phyloP scores from a whole-genome alignment of 495 filamentous ascomycete species.

The Cladorrhinum samala region DNA sequence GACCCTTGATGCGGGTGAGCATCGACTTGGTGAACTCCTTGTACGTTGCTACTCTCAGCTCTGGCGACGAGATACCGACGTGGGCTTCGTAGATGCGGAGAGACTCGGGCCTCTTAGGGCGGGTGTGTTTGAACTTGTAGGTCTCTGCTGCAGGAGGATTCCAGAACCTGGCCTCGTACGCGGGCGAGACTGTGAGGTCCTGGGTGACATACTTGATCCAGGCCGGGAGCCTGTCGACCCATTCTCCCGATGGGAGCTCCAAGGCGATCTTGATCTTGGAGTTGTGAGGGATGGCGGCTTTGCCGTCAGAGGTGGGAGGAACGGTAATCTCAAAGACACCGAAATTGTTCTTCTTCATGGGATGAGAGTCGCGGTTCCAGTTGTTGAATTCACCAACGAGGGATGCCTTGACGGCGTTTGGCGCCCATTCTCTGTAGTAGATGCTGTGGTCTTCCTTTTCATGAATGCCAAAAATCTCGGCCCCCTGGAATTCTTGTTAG shows the following conservation, averaged over 20 bases:
- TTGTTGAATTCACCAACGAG: constrained; percentile 97
- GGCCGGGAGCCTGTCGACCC: constrained; percentile 81
- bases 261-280: constrained; percentile 96
- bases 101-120: constrained; percentile 78
- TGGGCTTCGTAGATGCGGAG: constrained; percentile 95
- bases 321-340: constrained; percentile 85
- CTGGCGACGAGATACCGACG: constrained; percentile 92
- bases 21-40: constrained; percentile 93
- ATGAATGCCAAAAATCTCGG: constrained; percentile 79
- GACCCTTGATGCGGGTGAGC: constrained; percentile 80
- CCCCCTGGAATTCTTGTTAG: constrained; percentile 51
- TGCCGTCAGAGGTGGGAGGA: constrained; percentile 62
- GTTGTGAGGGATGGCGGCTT: constrained; percentile 79
- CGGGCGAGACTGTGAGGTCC: constrained; percentile 78
- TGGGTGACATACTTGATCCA: constrained; percentile 98
- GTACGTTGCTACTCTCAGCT: constrained; percentile 82
- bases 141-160: constrained; percentile 70
- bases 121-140: constrained; percentile 76
- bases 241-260: constrained; percentile 67
- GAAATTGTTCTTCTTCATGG: constrained; percentile 77
- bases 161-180: constrained; percentile 96
- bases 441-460: constrained; percentile 76
- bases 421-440: constrained; percentile 92
- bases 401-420: constrained; percentile 73
- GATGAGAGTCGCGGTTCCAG: constrained; percentile 76